phyloP scores from a whole-genome alignment of 2,329 filamentous ascomycete species.

The Boeremia lycopersici region DNA sequence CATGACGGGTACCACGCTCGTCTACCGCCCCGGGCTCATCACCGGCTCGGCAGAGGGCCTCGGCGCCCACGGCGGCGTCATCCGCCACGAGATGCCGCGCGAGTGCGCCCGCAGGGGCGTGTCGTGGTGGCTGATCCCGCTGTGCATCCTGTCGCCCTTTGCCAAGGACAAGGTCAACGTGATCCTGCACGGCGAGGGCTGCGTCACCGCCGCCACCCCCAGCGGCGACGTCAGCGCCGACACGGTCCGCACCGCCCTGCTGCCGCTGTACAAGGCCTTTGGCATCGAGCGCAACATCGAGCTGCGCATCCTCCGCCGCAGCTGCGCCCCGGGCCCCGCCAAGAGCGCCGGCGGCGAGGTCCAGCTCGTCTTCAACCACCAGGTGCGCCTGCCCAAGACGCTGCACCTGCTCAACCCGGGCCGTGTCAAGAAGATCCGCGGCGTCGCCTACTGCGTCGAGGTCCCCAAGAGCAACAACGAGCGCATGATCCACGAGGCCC shows the following conservation, averaged over 20 bases:
- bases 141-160: constrained; percentile 91
- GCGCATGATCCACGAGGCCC: constrained; percentile 89
- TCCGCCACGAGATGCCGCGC: constrained; percentile 79
- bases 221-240: constrained; percentile 89
- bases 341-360: constrained; percentile 87
- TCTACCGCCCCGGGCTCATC: constrained; percentile 91
- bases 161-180: constrained; percentile 91
- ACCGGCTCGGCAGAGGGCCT: constrained; percentile 80
- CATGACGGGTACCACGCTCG: constrained; percentile 90
- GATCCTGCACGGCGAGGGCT: constrained; percentile 85
- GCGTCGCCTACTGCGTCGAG: constrained; percentile 91
- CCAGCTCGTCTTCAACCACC: constrained; percentile 91
- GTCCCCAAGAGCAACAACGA: constrained; percentile 93
- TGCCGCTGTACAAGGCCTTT: constrained; percentile 88
- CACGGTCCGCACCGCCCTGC: constrained; percentile 87
- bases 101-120: constrained; percentile 79
- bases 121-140: constrained; percentile 88
- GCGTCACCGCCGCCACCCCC: constrained; percentile 86
- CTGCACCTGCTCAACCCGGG: constrained; percentile 86
- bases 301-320: constrained; percentile 78
- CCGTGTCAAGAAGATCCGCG: constrained; percentile 83
- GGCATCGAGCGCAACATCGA: constrained; percentile 88
- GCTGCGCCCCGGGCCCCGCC: constrained; percentile 70
- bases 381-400: constrained; percentile 92
- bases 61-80: constrained; percentile 74